Percentiles rank a stretch among this genome's conserved stretches.
Conservation (phyloP, 1,139 yeast genomes). For the Hyphopichia fennica region DNA sequence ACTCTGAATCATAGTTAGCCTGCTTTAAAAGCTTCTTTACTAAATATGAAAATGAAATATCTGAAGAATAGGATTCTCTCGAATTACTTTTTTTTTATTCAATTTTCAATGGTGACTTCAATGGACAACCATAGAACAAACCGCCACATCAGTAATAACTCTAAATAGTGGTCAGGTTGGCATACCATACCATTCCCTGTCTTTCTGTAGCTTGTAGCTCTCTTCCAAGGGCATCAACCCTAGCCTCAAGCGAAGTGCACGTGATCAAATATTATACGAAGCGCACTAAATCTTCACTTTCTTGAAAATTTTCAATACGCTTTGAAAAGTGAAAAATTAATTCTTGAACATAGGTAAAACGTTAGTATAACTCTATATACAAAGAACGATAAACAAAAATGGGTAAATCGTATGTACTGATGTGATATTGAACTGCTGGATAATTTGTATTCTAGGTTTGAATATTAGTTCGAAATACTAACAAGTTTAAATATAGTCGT, state of each 20-base stretch:
- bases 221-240: not conserved
- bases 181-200: too few species aligned
- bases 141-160: too few species aligned
- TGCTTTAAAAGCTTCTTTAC: too few species aligned
- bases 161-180: too few species aligned
- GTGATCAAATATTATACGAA: not conserved
- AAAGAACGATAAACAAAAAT: not conserved
- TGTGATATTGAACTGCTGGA: too few species aligned
- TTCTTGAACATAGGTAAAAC: not conserved
- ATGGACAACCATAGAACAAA: too few species aligned
- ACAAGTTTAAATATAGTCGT: slow-evolving; percentile 56
- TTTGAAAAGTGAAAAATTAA: not conserved
- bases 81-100: too few species aligned
- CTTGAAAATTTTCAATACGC: not conserved
- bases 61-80: too few species aligned
- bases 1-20: too few species aligned
- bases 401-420: slow-evolving; percentile 6
- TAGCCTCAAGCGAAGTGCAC: not conserved
- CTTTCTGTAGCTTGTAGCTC: not conserved
- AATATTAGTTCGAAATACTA: not conserved
- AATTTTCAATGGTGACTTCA: too few species aligned
- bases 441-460: not conserved
- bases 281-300: not conserved
- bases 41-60: too few species aligned
- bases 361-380: not conserved